These are phyloP conservation scores for Beauveria bassiana DNA, from an alignment of 2,329 filamentous ascomycete species.

Conservation along the genomic window DNA sequence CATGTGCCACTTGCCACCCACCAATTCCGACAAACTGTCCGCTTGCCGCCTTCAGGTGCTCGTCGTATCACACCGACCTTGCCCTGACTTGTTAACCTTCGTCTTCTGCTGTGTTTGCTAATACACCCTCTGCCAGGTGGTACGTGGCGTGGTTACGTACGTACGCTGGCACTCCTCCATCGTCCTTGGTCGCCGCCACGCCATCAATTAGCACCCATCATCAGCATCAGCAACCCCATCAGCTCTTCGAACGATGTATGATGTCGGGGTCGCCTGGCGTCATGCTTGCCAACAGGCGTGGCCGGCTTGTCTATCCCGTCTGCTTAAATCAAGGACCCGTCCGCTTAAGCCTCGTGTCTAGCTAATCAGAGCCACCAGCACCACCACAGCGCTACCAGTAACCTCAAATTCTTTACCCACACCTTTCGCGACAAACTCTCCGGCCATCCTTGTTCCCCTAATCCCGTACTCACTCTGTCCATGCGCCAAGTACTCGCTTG, in stretches of 20 bases:
- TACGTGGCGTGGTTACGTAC: not conserved
- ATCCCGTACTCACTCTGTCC: not conserved
- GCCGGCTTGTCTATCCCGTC: not conserved
- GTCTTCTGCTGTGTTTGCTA: not conserved
- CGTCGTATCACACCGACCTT: not conserved
- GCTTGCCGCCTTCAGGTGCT: not conserved
- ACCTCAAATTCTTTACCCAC: not conserved
- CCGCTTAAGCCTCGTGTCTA: not conserved
- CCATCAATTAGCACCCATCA: too few species aligned
- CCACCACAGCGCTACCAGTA: not conserved
- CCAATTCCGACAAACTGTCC: not conserved
- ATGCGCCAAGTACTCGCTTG: not conserved
- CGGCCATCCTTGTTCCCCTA: not conserved
- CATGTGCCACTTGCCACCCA: not conserved
- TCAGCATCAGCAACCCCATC: not conserved
- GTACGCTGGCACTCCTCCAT: not conserved
- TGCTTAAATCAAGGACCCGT: not conserved
- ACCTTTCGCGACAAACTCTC: conserved; percentile 2
- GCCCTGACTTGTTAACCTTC: not conserved
- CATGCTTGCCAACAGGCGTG: not conserved
- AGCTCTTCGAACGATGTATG: not conserved
- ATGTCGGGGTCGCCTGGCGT: not conserved
- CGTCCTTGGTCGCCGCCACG: not conserved
- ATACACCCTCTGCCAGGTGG: not conserved
- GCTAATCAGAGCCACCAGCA: not conserved